Percentiles rank a stretch among this genome's conserved stretches.
Conservation (phyloP, 306 rosid genomes). For the Fragaria vesca region DNA sequence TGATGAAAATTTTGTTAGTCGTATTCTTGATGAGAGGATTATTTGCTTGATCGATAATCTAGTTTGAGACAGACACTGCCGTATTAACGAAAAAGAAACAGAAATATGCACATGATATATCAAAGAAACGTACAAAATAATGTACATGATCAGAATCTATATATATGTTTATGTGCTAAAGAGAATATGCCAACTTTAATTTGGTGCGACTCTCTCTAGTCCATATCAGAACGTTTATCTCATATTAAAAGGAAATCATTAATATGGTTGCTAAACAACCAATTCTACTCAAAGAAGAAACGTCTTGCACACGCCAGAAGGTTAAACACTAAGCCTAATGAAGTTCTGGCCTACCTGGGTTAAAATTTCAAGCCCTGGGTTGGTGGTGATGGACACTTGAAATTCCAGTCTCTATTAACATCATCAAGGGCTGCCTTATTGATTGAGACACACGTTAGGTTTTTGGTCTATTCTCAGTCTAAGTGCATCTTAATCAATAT, state of each 20-base stretch:
- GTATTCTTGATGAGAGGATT: too few species aligned
- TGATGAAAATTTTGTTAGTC: too few species aligned
- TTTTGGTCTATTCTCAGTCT: neutral
- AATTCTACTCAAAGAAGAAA: neutral
- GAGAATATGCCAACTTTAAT: neutral
- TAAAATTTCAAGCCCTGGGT: neutral
- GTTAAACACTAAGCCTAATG: neutral
- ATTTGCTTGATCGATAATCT: too few species aligned
- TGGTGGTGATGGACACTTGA: conserved; percentile 1
- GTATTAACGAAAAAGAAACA: too few species aligned
- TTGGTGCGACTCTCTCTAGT: neutral
- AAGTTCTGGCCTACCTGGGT: conserved; percentile 4
- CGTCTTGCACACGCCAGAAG: neutral
- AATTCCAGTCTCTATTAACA: neutral
- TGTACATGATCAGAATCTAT: neutral
- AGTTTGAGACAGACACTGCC: too few species aligned
- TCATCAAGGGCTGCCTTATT: neutral
- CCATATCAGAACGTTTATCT: neutral
- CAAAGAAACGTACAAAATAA: too few species aligned
- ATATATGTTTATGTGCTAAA: neutral
- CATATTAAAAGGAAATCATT: neutral
- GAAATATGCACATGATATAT: too few species aligned
- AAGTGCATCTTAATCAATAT: neutral
- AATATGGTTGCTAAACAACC: neutral
- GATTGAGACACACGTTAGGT: conserved; percentile 1